Evolutionary conservation across 1,284 basidiomycete species (phyloP).

Genomic region (Meira nashicola): DNA sequence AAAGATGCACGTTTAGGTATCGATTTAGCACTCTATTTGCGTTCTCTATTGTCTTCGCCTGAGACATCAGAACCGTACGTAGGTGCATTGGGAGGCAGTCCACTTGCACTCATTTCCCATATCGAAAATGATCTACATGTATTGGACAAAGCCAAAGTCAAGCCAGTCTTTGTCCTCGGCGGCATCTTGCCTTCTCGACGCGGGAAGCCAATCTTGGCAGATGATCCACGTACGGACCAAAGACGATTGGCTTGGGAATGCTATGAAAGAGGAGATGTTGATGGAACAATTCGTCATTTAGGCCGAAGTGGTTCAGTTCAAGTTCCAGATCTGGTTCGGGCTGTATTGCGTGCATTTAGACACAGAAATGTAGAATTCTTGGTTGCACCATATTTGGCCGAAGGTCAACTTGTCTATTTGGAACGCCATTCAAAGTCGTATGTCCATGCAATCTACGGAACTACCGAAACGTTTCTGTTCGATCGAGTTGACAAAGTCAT

Average conservation of each 20-base stretch:
- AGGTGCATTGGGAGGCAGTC: constrained; percentile 87
- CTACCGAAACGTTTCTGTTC: constrained; percentile 84
- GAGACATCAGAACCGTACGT: constrained; percentile 78
- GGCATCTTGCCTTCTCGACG: constrained; percentile 56
- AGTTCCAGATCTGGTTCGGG: constrained; percentile 75
- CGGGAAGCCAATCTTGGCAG: constrained; percentile 38
- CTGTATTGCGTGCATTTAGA: constrained; percentile 85
- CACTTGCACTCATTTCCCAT: constrained; percentile 61
- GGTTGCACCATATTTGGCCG: constrained; percentile 87
- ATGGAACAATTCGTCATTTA: constrained; percentile 75
- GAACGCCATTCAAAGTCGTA: constrained; percentile 88
- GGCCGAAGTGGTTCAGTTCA: constrained; percentile 64
- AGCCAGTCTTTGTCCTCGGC: constrained; percentile 94
- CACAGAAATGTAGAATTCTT: constrained; percentile 94
- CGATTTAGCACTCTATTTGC: constrained; percentile 87
- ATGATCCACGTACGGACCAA: constrained; percentile 42
- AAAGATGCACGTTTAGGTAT: constrained; percentile 92
- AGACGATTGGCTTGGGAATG: constrained; percentile 45
- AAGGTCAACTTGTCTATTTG: constrained; percentile 91
- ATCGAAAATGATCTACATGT: constrained; percentile 86
- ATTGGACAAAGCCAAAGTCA: constrained; percentile 85
- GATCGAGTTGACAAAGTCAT: constrained; percentile 82
- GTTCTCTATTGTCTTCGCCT: constrained; percentile 70
- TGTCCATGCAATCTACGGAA: constrained; percentile 87
- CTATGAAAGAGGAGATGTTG: constrained; percentile 59